Evolutionary conservation across 2,329 filamentous ascomycete species (phyloP).

Genomic region (Blastomyces percursus): DNA sequence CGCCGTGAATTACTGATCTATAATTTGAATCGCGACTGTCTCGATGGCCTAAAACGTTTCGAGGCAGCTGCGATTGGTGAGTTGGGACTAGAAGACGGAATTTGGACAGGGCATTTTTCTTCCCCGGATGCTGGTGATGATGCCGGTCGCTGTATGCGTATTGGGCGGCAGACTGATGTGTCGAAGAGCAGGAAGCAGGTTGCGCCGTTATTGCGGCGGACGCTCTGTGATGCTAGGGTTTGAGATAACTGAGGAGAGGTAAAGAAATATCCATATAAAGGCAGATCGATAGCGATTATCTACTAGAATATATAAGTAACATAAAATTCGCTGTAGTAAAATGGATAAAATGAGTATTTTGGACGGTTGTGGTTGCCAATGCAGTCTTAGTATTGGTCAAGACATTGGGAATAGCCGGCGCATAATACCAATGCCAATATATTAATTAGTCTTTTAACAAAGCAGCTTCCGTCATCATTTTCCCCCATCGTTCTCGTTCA

Average conservation of each 20-base stretch:
- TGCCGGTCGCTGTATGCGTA: slow-evolving; percentile 30
- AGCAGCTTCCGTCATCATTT: not conserved
- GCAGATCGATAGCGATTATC: not conserved
- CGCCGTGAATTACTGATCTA: slow-evolving; percentile 43
- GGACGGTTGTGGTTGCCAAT: not conserved
- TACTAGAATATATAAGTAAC: not conserved
- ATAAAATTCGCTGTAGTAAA: not conserved
- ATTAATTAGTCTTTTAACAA: too few species aligned
- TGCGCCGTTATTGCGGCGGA: slow-evolving; percentile 46
- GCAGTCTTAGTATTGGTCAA: not conserved
- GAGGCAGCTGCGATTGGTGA: slow-evolving; percentile 32
- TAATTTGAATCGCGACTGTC: slow-evolving; percentile 32
- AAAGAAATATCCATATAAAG: not conserved
- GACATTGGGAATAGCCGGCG: not conserved
- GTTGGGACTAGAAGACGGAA: slow-evolving; percentile 33
- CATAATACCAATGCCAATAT: too few species aligned
- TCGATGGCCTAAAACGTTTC: slow-evolving; percentile 36
- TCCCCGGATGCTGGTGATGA: slow-evolving; percentile 11
- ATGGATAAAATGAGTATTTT: not conserved
- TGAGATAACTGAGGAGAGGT: not conserved
- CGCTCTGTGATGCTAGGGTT: slow-evolving; percentile 12
- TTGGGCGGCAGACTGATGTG: slow-evolving; percentile 48
- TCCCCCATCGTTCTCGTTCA: slow-evolving; percentile 1
- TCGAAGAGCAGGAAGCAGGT: slow-evolving; percentile 53
- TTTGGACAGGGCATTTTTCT: slow-evolving; percentile 15